Conservation (phyloP, 164 flowering plant genomes). For the Saururus chinensis region DNA sequence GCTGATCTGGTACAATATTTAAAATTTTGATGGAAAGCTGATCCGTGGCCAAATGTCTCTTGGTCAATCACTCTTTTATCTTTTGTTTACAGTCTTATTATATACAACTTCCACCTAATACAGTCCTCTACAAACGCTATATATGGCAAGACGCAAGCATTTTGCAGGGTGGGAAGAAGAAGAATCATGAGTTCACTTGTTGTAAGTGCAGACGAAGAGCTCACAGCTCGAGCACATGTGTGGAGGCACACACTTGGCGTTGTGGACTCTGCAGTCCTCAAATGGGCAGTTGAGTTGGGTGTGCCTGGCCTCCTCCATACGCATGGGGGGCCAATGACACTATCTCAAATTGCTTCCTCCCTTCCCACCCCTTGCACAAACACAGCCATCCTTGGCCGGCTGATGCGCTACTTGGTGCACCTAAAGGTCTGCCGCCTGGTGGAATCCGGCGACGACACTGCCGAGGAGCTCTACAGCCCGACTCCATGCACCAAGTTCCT, state of each 20-base stretch:
- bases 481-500: conserved; percentile 3
- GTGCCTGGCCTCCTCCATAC: background rate
- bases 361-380: background rate
- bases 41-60: too few species aligned
- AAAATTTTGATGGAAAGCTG: too few species aligned
- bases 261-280: background rate
- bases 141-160: too few species aligned
- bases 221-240: too few species aligned
- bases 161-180: too few species aligned
- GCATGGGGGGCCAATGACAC: conserved; percentile 1
- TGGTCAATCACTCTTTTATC: too few species aligned
- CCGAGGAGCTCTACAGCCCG: background rate
- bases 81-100: too few species aligned
- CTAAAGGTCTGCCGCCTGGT: background rate
- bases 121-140: too few species aligned
- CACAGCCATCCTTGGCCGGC: background rate
- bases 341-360: background rate
- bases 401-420: conserved; percentile 1
- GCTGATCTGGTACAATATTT: too few species aligned
- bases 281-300: background rate
- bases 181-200: background rate
- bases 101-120: too few species aligned
- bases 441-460: too few species aligned
- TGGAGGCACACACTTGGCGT: background rate
- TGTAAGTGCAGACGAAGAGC: too few species aligned